A percentile compares a stretch with the other conserved stretches of the same genome.
These are phyloP conservation scores for Apiotrichum sp. DNA, from an alignment of 1,284 basidiomycete species.

Conservation along the genomic window DNA sequence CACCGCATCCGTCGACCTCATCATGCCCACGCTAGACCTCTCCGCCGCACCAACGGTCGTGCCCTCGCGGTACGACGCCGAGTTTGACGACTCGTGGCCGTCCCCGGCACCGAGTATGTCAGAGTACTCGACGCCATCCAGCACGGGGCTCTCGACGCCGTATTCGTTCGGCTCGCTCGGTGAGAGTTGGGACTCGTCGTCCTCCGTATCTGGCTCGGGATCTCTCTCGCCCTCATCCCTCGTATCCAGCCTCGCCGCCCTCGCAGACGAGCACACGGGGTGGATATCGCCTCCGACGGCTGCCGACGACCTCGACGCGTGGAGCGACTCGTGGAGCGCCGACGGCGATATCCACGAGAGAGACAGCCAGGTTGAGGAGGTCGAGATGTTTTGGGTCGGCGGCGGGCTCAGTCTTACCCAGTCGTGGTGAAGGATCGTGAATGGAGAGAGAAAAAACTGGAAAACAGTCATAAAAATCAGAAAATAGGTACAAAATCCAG, in stretches of 20 bases:
- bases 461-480: too few relatives aligned
- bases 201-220: not conserved
- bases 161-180: not conserved
- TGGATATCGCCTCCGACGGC: conserved; percentile 26
- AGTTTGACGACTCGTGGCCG: not conserved
- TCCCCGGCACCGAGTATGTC: not conserved
- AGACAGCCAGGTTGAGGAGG: not conserved
- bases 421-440: conserved; percentile 3
- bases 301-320: conserved; percentile 29
- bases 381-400: conserved; percentile 5
- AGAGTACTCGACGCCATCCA: not conserved
- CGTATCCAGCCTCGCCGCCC: not conserved
- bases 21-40: conserved; percentile 32
- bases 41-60: not conserved
- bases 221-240: not conserved
- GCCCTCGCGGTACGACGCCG: not conserved
- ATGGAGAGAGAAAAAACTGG: not conserved
- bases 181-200: not conserved
- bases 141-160: not conserved
- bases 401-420: conserved; percentile 3
- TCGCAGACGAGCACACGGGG: not conserved
- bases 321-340: conserved; percentile 1
- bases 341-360: not conserved
- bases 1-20: conserved; percentile 9
- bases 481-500: too few relatives aligned